Conservation (phyloP, 2,329 filamentous ascomycete species). For the Phialemoniopsis sp. region DNA sequence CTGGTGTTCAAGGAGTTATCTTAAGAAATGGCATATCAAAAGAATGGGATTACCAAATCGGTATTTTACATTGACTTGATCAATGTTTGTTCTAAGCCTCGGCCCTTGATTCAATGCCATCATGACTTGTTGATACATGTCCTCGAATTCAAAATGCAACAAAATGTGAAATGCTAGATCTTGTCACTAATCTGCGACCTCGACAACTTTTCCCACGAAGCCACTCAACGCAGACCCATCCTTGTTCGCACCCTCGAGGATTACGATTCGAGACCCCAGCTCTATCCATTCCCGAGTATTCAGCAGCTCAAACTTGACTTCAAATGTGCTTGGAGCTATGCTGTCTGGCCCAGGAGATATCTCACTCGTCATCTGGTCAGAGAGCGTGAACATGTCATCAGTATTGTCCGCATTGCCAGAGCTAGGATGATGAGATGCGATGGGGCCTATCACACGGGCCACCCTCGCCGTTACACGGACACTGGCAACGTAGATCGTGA, state of each 20-base stretch:
- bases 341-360: conserved; percentile 10
- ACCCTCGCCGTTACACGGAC: conserved; percentile 79
- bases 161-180: conserved; percentile 5
- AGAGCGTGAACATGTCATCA: conserved; percentile 56
- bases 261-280: conserved; percentile 62
- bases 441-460: conserved; percentile 31
- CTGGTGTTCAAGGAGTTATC: conserved; percentile 3
- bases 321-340: conserved; percentile 20
- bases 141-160: conserved; percentile 9
- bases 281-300: conserved; percentile 71
- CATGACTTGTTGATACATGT: too few species aligned
- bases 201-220: conserved; percentile 64
- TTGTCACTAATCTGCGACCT: conserved; percentile 48
- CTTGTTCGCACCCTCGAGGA: conserved; percentile 68
- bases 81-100: too few species aligned
- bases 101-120: too few species aligned
- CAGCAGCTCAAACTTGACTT: conserved; percentile 66
- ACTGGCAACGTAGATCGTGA: conserved; percentile 85
- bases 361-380: conserved; percentile 34
- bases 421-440: conserved; percentile 12
- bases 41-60: too few species aligned
- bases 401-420: conserved; percentile 30
- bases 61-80: too few species aligned
- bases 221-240: conserved; percentile 67
- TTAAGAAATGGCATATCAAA: too few species aligned